Evolutionary conservation across 306 rosid species (phyloP), one percentile per base, ranked within the genome.

Genomic region (Lathyrus sativus): DNA sequence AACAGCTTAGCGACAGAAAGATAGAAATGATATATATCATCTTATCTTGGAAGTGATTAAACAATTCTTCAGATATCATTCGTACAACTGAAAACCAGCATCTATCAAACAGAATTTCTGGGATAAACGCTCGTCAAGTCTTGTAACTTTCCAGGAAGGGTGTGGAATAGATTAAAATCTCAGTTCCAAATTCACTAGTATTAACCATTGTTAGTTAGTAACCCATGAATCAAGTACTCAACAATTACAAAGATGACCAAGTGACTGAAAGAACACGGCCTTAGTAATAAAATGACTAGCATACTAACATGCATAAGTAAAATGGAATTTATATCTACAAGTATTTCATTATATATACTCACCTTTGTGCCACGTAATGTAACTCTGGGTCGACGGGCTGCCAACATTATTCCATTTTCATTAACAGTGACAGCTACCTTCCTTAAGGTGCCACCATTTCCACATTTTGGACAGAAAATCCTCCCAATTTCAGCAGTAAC

Each of bases 361-460:
- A 90, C 99, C 82, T 88, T 95, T 43, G 99, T 95, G 78, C 99
- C 99, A n/a, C 92, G 97, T 78, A 95, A 66, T 28, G 74, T 79
- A 54, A 88, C 67, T 65, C 91, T 82, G 8, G 97, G 96, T 54
- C 83, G 83, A 43, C 91, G 95, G 37, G 79, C 92, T 13, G 92
- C 91, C 73, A 87, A 45, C 63, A 86, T 74, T 76, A 90, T 67
- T 74, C 97, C 99, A 78, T 90, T 95, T 78, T 95, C 97, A 65
- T 92, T 95, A 70, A 95, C 97, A 39, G 96, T 95, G 76, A 95
- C 99, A 41, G 99, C 99, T 14, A 95, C 97, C 82, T 95, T 95
- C 33, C 89, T 92, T 76, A 95, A 78, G 74, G 97, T 95, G 63
- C 97, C 99, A 67, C 99, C 99, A 75, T 90, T 95, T 77, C 99